Evolutionary conservation across 495 filamentous ascomycete species (phyloP).

Genomic region (Penicillium soppii): DNA sequence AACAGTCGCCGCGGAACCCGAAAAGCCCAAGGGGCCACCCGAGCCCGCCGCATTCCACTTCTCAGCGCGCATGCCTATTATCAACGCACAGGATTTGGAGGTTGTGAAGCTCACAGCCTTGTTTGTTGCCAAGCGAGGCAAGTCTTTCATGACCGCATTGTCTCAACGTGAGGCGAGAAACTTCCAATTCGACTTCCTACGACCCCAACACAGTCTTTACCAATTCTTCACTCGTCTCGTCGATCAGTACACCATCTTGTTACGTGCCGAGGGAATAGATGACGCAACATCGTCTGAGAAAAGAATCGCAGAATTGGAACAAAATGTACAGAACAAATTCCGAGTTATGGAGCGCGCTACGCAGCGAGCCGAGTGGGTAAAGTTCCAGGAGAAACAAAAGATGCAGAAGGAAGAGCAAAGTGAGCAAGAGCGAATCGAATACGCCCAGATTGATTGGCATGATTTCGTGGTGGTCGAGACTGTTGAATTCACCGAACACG

Average conservation of each 20-base stretch:
- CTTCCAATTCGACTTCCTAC: constrained; percentile 94
- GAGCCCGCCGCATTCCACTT: constrained; percentile 92
- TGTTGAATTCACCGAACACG: constrained; percentile 85
- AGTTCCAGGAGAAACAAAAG: constrained; percentile 82
- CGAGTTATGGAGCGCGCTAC: constrained; percentile 77
- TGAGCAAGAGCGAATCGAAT: constrained; percentile 80
- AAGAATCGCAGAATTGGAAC: constrained; percentile 70
- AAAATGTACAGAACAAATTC: constrained; percentile 77
- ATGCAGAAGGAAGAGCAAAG: constrained; percentile 84
- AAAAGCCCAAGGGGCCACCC: constrained; percentile 76
- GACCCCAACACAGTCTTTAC: constrained; percentile 92
- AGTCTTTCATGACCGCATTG: constrained; percentile 83
- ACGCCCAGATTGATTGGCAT: constrained; percentile 95
- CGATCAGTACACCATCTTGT: constrained; percentile 88
- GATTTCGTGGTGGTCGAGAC: constrained; percentile 97
- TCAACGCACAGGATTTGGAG: constrained; percentile 92
- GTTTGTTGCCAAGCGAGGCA: constrained; percentile 87
- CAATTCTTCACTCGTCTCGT: constrained; percentile 90
- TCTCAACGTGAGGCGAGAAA: constrained; percentile 87
- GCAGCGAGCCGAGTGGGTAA: constrained; percentile 82
- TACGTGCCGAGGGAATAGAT: constrained; percentile 64
- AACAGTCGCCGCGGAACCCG: constrained; percentile 52
- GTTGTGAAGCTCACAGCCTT: constrained; percentile 86
- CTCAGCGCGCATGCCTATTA: constrained; percentile 95
- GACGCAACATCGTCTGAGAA: constrained; percentile 68